phyloP scores from a whole-genome alignment of 345 rosid genomes.

The Corymbia maculata region DNA sequence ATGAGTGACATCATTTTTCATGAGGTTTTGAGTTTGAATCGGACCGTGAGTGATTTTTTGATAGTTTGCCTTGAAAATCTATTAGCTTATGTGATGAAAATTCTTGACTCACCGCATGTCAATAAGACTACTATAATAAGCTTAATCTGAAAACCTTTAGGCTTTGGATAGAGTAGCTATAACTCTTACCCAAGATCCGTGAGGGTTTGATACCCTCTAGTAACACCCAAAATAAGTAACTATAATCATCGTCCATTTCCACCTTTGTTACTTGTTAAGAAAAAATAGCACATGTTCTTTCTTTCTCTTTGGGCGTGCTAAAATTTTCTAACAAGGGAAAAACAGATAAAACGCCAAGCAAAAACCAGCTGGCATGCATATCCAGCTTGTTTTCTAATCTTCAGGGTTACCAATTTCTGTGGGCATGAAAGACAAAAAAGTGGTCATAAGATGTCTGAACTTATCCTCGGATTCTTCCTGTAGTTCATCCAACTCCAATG shows the following conservation, averaged over 20 bases:
- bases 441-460: background rate
- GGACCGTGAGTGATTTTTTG: background rate
- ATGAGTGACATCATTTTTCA: background rate
- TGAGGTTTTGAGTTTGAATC: background rate
- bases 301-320: background rate
- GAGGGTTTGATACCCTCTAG: background rate
- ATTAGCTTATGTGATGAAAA: background rate
- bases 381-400: background rate
- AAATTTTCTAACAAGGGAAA: background rate
- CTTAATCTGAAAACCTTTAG: background rate
- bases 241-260: background rate
- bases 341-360: background rate
- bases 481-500: background rate
- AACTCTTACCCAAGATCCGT: background rate
- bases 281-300: background rate
- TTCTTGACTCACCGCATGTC: background rate
- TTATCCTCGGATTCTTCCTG: background rate
- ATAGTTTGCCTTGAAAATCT: background rate
- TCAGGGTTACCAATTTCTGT: background rate
- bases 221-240: background rate
- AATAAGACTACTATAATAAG: background rate
- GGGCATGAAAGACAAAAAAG: background rate
- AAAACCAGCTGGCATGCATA: background rate
- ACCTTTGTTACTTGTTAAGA: background rate
- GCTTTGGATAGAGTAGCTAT: background rate